These are phyloP conservation scores for Solidago caesia DNA, from an alignment of 129 eudicot genomes.

Conservation along the genomic window DNA sequence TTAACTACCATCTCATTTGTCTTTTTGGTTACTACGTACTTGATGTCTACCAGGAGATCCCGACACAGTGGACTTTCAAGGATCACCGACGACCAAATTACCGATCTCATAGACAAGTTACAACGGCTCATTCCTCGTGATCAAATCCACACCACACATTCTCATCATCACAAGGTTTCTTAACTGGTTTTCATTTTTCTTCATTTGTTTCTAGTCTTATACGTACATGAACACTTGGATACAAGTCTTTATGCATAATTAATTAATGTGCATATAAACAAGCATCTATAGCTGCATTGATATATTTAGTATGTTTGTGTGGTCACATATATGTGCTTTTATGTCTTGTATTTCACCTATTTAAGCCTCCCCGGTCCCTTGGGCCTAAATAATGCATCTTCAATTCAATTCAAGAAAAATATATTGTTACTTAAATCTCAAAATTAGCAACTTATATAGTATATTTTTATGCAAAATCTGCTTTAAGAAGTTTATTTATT, in stretches of 20 bases:
- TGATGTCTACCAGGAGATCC: slow-evolving; percentile 81
- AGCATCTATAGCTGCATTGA: not conserved
- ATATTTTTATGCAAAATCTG: no score
- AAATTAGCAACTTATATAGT: not conserved
- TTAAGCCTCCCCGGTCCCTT: not conserved
- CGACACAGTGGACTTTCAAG: slow-evolving; percentile 50
- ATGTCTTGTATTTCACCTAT: slow-evolving; percentile 24
- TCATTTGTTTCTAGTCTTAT: not conserved
- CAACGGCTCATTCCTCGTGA: slow-evolving; percentile 72
- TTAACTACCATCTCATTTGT: not conserved
- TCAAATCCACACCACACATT: slow-evolving; percentile 44
- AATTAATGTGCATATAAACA: slow-evolving; percentile 2
- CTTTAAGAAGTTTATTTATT: no score
- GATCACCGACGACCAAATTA: slow-evolving; percentile 77
- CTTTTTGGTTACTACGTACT: not conserved
- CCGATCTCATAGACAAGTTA: slow-evolving; percentile 76
- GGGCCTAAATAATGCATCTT: not conserved
- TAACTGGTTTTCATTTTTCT: not conserved
- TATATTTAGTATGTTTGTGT: not conserved
- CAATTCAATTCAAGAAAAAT: no score
- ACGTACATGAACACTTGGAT: not conserved
- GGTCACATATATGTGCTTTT: slow-evolving; percentile 28
- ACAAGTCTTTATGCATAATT: slow-evolving; percentile 20
- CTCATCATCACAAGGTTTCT: slow-evolving; percentile 47
- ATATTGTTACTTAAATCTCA: no score